Percentiles rank a stretch among this genome's conserved stretches.
These are phyloP conservation scores for Mycena pura DNA, from an alignment of 768 basidiomycete genomes.

Conservation along the genomic window DNA sequence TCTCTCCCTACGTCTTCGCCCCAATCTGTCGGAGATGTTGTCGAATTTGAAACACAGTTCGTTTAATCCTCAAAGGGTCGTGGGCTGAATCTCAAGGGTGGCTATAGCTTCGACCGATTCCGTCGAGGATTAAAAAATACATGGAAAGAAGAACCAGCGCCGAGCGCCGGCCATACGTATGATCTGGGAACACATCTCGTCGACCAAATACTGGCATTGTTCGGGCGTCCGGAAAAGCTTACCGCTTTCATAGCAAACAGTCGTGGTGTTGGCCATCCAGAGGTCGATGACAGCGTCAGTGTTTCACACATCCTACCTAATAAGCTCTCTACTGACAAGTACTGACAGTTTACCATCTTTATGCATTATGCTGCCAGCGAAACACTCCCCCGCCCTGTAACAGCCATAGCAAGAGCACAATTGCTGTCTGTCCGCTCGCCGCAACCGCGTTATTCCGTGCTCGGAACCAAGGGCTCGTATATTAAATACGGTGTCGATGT, in stretches of 20 bases:
- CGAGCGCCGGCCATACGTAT: slow-evolving; percentile 71
- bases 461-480: slow-evolving; percentile 75
- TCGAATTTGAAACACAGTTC: slow-evolving; percentile 81
- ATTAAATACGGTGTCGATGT: slow-evolving; percentile 79
- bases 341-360: slow-evolving; percentile 59
- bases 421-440: slow-evolving; percentile 69
- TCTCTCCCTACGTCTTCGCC: slow-evolving; percentile 57
- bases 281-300: slow-evolving; percentile 72
- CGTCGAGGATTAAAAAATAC: slow-evolving; percentile 67
- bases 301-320: background rate
- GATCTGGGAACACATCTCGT: slow-evolving; percentile 52
- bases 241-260: slow-evolving; percentile 76
- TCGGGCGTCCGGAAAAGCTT: slow-evolving; percentile 73
- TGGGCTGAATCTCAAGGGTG: background rate
- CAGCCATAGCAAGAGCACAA: slow-evolving; percentile 71
- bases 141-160: slow-evolving; percentile 79
- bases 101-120: slow-evolving; percentile 74
- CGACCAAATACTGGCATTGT: slow-evolving; percentile 55
- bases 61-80: slow-evolving; percentile 24
- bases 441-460: slow-evolving; percentile 76
- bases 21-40: slow-evolving; percentile 62
- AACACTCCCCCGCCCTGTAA: slow-evolving; percentile 58
- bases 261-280: slow-evolving; percentile 65
- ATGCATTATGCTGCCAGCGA: slow-evolving; percentile 55
- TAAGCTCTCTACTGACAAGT: background rate